Evolutionary conservation across 345 rosid genomes (phyloP), one percentile per base, ranked within the genome.

Genomic region (Luvunga scandens): DNA sequence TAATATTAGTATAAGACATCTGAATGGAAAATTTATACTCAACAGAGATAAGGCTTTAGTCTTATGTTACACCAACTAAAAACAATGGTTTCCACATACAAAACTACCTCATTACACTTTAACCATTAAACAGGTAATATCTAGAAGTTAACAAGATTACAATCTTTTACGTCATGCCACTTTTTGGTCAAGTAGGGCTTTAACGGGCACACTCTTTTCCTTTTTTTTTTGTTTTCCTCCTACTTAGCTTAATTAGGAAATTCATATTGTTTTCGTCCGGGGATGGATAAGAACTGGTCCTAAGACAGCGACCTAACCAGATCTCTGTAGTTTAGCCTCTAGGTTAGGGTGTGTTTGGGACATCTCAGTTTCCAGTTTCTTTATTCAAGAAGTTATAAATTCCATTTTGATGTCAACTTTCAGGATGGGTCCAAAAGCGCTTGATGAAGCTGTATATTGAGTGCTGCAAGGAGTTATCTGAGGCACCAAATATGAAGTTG

Each of bases 371-470:
- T 13, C 22, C 21, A 64, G 38, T 64, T 69, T 48, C 22, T 75
- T 45, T 62, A 5, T 62, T 65, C 25, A 75, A 61, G 12, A 21
- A 27, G 56, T 75, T 45, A 42, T 21, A 55, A 45, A 22, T 28
- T 64, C 48, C 14, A 13, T 12, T 48, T 31, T 50, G 25, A 21
- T 36, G 27, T 76, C n/a, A 33, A 76, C 39, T 80, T 81, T 85
- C 85, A 92, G 99, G 97, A 56, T 96, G 97, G 99, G 87, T 94
- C 73, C 99, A 90, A 86, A 96, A 96, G 87, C 94, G 94, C 71
- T 80, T 96, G 86, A 91, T 94, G 91, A 91, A 91, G 83, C 79
- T 90, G 56, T 96, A 94, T 72, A 87, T 92, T 81, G 98, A 92
- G 76, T 89, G 89, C 80, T 94, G 98, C 82, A 83, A 84, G 33